Evolutionary conservation across 2,329 filamentous ascomycete genomes (phyloP), one percentile per base, ranked within the genome.

Genomic region (Fusarium circinatum): DNA sequence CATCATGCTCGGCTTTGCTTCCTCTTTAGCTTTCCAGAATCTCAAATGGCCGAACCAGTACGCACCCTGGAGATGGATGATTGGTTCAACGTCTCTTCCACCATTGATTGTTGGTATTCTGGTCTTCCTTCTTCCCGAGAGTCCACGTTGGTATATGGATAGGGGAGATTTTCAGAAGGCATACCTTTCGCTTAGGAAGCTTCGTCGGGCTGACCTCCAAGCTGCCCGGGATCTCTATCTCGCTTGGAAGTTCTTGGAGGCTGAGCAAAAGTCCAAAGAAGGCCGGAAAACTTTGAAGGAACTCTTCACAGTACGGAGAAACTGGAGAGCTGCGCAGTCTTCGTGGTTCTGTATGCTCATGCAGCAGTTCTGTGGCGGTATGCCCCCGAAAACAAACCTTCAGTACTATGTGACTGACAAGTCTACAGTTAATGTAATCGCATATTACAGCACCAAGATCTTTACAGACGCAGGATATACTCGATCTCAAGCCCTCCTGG

Each of bases 1-100:
- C 45, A 92, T 93, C 75, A 90, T 93, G 80, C 83, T 93, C 26
- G 92, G 91, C 15, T 90, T 88, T 62, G 88, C 85, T 65, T 90
- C 56, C 12, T 55, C 51, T 85, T 86, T 0, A 88, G 89, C n/a
- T 76, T 77, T 55, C 20, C 51, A 55, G 36, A 41, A 30, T 6
- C 88, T 90, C 42, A 84, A 89, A 11, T 93, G 91, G 91, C 84
- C 51, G 20, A 55, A 42, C 22, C 34, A 55, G 26, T 42, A 41
- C 2, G 34, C 51, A n/a, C 51, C 51, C n/a, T 55, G 51, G 51
- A 55, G 51, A n/a, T 55, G 51, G 51, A 55, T 55, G 51, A 42
- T 55, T n/a, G 91, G 44, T 82, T 92, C 30, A 90, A 55, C 51
- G 5, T 81, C 51, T n/a, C 36, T 55, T 55, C 51, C 51, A 30